Conservation (phyloP, 176 grass and related monocot genomes). For the Coix lacrymajobi region DNA sequence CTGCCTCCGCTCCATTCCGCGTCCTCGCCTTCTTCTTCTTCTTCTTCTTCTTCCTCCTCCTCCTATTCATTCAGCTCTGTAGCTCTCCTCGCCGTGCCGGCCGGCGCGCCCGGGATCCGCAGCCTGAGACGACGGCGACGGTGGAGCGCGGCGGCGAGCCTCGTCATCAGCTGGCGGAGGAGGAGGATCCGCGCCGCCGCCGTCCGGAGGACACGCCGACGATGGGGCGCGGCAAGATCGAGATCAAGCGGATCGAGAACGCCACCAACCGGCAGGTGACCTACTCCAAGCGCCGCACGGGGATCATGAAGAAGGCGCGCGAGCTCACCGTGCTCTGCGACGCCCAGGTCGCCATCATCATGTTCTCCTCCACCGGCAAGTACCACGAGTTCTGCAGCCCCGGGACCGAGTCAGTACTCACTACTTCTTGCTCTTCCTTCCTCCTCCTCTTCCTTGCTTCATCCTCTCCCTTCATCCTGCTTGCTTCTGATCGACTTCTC, state of each 20-base stretch:
- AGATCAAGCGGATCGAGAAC: constrained; percentile 99
- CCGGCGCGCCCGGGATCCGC: too few species aligned
- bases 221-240: constrained; percentile 98
- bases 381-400: constrained; percentile 94
- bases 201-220: background rate
- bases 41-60: background rate
- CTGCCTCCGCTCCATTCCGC: background rate
- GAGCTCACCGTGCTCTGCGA: constrained; percentile 98
- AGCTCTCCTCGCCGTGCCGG: too few species aligned
- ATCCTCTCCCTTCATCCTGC: background rate
- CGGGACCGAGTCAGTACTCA: constrained; percentile 45
- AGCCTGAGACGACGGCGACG: background rate
- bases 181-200: background rate
- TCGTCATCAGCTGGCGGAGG: background rate
- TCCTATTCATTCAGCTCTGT: too few species aligned
- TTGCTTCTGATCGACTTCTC: too few species aligned
- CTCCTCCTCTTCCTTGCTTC: too few species aligned
- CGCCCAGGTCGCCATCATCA: constrained; percentile 90
- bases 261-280: constrained; percentile 93
- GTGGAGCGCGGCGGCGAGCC: background rate
- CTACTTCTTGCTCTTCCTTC: too few species aligned
- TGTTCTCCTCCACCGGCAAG: constrained; percentile 97
- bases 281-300: constrained; percentile 87
- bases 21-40: background rate
- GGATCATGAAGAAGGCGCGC: constrained; percentile 96